Conservation (phyloP, 805 yeast species). For the Candida mattraensis region DNA sequence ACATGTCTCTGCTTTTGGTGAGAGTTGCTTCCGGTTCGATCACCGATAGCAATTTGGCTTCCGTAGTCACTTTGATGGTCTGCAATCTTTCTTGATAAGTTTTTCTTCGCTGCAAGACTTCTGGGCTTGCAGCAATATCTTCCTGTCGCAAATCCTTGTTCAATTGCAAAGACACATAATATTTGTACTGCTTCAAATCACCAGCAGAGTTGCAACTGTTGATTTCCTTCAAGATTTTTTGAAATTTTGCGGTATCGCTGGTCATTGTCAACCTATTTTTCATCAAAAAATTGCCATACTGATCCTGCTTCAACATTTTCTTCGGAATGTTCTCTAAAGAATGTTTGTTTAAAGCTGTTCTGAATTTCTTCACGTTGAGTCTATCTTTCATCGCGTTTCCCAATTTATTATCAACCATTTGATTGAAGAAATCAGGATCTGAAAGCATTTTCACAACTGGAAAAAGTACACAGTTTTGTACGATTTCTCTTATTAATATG, state of each 20-base stretch:
- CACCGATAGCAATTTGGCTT: conserved; percentile 16
- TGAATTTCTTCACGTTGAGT: conserved; percentile 67
- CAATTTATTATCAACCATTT: conserved; percentile 54
- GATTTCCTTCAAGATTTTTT: conserved; percentile 39
- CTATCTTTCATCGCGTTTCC: conserved; percentile 70
- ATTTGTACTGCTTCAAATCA: conserved; percentile 49
- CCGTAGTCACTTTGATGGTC: conserved; percentile 21
- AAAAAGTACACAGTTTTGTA: conserved; percentile 55
- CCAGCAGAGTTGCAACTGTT: conserved; percentile 35
- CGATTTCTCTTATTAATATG: conserved; percentile 59
- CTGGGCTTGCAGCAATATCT: conserved; percentile 16
- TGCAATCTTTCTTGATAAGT: conserved; percentile 23
- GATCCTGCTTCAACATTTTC: conserved; percentile 3
- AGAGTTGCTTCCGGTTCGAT: conserved; percentile 9
- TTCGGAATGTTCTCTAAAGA: conserved; percentile 30
- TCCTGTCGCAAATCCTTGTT: conserved; percentile 39
- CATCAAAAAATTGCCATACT: conserved; percentile 25
- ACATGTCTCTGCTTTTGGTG: conserved; percentile 6
- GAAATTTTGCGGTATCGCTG: conserved; percentile 41
- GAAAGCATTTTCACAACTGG: conserved; percentile 53
- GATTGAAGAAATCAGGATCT: conserved; percentile 79
- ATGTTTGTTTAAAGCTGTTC: conserved; percentile 71
- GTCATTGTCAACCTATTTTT: conserved; percentile 37
- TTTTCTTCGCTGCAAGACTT: neutral
- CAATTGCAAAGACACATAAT: conserved; percentile 47